Percentiles rank a stretch among this genome's conserved stretches.
phyloP scores from a whole-genome alignment of 225 moss, liverwort and hornwort species.

The Ulota crispa region DNA sequence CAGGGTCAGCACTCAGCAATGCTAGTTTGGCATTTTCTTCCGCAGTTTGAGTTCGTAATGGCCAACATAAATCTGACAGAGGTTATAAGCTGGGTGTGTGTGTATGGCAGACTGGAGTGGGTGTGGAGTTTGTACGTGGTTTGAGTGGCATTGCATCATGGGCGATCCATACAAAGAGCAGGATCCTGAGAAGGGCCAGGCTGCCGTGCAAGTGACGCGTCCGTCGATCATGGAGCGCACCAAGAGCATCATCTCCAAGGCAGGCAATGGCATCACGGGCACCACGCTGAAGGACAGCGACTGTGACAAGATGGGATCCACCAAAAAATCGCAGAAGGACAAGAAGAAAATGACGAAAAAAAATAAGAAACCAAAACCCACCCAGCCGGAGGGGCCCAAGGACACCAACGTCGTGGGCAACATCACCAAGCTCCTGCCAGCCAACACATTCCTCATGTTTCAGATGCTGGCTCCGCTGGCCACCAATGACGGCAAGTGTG shows the following conservation, averaged over 20 bases:
- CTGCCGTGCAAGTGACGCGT: not conserved
- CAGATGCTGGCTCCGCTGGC: constrained; percentile 29
- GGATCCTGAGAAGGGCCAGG: constrained; percentile 25
- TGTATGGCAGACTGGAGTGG: not conserved
- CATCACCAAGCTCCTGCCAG: constrained; percentile 29
- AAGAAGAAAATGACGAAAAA: not conserved
- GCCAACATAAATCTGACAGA: not conserved
- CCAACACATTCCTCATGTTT: constrained; percentile 29
- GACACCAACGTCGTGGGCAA: constrained; percentile 27
- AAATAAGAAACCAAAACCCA: not conserved
- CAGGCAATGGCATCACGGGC: not conserved
- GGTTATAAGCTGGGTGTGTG: not conserved
- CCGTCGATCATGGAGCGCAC: not conserved
- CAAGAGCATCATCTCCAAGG: constrained; percentile 8
- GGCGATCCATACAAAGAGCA: not conserved
- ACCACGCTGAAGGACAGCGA: not conserved
- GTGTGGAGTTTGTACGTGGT: no score
- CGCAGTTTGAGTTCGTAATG: not conserved
- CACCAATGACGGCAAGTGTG: constrained; percentile 23
- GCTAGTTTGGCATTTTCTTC: not conserved
- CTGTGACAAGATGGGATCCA: not conserved
- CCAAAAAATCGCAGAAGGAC: not conserved
- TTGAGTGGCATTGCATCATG: not conserved
- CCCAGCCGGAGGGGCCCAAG: constrained; percentile 12
- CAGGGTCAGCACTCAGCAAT: not conserved